Evolutionary conservation across 805 yeast species (phyloP).

Genomic region (Schwanniomyces polymorphus): DNA sequence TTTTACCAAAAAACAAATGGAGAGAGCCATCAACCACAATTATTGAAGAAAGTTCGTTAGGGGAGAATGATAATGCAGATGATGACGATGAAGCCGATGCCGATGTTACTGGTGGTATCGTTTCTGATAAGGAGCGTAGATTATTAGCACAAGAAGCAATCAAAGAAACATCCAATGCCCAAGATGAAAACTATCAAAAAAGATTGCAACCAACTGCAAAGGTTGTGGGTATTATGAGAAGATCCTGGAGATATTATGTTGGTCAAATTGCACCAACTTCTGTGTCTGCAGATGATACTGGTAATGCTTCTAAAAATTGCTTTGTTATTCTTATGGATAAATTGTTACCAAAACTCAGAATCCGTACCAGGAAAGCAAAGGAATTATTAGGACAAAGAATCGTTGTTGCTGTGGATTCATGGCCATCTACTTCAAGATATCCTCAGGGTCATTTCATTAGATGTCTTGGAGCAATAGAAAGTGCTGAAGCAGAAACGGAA

Average conservation of each 20-base stretch:
- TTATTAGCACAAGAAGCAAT: constrained; percentile 77
- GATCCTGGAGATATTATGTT: constrained; percentile 96
- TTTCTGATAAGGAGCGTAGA: constrained; percentile 70
- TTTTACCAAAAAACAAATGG: constrained; percentile 86
- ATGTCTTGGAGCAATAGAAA: constrained; percentile 84
- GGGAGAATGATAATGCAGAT: constrained; percentile 60
- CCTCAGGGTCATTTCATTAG: constrained; percentile 97
- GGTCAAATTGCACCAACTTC: constrained; percentile 87
- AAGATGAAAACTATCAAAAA: constrained; percentile 36
- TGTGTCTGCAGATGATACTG: constrained; percentile 49
- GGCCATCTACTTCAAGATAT: constrained; percentile 81
- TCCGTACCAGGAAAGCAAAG: constrained; percentile 81
- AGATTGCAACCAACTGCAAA: constrained; percentile 88
- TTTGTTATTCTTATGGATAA: constrained; percentile 88
- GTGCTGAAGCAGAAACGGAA: constrained; percentile 94
- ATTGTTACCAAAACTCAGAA: constrained; percentile 81
- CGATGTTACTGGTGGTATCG: constrained; percentile 30
- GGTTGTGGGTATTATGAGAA: constrained; percentile 81
- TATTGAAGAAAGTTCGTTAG: constrained; percentile 69
- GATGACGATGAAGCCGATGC: constrained; percentile 38
- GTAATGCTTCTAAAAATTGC: constrained; percentile 73
- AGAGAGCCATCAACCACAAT: constrained; percentile 78
- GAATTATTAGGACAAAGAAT: constrained; percentile 87
- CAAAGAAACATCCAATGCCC: constrained; percentile 46
- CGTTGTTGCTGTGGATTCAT: constrained; percentile 87